Evolutionary conservation across 306 rosid genomes (phyloP).

Genomic region (Vigna reflexopilosa): DNA sequence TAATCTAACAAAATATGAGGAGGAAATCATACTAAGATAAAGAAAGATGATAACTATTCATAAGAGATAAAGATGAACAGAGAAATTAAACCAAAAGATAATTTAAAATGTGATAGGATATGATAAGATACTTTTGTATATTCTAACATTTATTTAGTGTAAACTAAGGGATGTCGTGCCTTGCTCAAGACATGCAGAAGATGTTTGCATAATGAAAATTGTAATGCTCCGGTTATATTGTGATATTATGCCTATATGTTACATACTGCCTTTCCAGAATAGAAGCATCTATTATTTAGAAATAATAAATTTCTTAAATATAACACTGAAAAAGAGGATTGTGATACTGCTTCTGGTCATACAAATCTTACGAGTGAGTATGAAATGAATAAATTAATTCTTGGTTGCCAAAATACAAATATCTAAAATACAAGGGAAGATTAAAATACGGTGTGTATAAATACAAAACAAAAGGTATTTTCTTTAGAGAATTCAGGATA

Average conservation of each 20-base stretch:
- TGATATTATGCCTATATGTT: neutral
- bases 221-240: neutral
- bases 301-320: neutral
- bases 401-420: neutral
- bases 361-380: neutral
- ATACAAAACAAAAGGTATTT: neutral
- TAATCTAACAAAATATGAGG: no score
- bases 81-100: neutral
- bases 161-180: neutral
- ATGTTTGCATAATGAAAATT: neutral
- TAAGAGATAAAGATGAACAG: neutral
- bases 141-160: neutral
- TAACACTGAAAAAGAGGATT: neutral
- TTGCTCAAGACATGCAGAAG: neutral
- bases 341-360: neutral
- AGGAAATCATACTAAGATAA: no score
- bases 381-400: neutral
- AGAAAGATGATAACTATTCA: neutral
- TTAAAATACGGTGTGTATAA: no score
- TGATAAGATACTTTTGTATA: no score
- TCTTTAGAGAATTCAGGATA: conserved; percentile 48
- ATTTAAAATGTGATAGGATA: neutral
- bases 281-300: neutral
- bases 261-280: neutral
- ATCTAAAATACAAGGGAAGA: neutral